Conservation (phyloP, 805 yeast genomes). For the Candida silvicultrix region DNA sequence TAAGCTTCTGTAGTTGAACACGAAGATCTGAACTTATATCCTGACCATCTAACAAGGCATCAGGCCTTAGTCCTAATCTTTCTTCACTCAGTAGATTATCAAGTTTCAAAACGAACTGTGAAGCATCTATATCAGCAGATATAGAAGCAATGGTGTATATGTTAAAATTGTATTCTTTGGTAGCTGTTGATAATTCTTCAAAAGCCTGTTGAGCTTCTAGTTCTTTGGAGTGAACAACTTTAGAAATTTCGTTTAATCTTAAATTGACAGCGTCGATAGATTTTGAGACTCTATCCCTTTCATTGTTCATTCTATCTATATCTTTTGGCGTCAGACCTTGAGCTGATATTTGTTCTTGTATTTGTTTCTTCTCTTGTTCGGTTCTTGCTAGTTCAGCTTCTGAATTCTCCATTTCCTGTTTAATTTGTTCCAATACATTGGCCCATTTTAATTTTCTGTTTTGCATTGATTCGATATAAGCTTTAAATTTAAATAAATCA, state of each 20-base stretch:
- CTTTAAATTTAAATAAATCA: conserved; percentile 64
- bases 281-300: conserved; percentile 52
- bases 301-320: conserved; percentile 56
- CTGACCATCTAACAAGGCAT: conserved; percentile 30
- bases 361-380: conserved; percentile 34
- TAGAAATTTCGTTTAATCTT: conserved; percentile 40
- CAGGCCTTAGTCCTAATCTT: conserved; percentile 39
- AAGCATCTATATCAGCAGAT: conserved; percentile 19
- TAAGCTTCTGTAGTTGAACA: conserved; percentile 34
- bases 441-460: conserved; percentile 63
- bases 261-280: conserved; percentile 40
- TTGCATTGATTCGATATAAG: conserved; percentile 64
- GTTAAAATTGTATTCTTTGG: conserved; percentile 50
- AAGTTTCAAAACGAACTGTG: conserved; percentile 35
- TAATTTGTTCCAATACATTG: conserved; percentile 46
- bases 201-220: conserved; percentile 40
- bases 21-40: conserved; percentile 31
- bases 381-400: conserved; percentile 35
- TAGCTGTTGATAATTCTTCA: conserved; percentile 43
- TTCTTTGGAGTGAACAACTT: conserved; percentile 43
- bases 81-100: conserved; percentile 34
- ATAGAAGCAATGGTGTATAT: conserved; percentile 41
- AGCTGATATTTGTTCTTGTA: conserved; percentile 36
- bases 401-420: conserved; percentile 43
- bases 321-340: conserved; percentile 58